Evolutionary conservation across 331 rosid species (phyloP).

Genomic region (Quercus lobata): DNA sequence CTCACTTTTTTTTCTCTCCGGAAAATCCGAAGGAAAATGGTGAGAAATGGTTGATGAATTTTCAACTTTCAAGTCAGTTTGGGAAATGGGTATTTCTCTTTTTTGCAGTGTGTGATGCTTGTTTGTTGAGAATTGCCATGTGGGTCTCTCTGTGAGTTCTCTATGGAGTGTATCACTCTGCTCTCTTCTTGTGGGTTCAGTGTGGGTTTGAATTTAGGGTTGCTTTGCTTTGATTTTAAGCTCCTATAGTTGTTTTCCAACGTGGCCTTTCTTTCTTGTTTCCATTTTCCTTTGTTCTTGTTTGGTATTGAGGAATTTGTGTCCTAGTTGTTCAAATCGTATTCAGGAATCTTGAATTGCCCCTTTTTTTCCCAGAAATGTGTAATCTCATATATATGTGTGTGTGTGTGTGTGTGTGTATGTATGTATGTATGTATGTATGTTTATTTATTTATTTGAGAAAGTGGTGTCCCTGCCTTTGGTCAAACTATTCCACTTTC

Average conservation of each 20-base stretch:
- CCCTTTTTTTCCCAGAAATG: not conserved
- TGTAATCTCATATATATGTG: not conserved
- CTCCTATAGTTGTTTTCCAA: not conserved
- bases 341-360: not conserved
- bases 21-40: not conserved
- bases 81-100: not conserved
- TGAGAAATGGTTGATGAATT: constrained; percentile 3
- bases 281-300: not conserved
- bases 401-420: too few species aligned
- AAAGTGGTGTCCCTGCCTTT: too few species aligned
- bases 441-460: too few species aligned
- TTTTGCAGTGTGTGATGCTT: not conserved
- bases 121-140: constrained; percentile 14
- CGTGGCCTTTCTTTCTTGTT: not conserved
- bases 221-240: not conserved
- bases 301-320: not conserved
- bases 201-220: constrained; percentile 1
- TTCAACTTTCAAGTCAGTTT: constrained; percentile 1
- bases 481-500: too few species aligned
- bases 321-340: not conserved
- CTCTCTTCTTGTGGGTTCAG: constrained; percentile 1
- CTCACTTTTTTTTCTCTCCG: too few species aligned
- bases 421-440: too few species aligned
- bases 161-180: not conserved
- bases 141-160: not conserved